Evolutionary conservation across 73 alveolate genomes (phyloP), one percentile per base, ranked within the genome.

Genomic region (Urostyla sp.): DNA sequence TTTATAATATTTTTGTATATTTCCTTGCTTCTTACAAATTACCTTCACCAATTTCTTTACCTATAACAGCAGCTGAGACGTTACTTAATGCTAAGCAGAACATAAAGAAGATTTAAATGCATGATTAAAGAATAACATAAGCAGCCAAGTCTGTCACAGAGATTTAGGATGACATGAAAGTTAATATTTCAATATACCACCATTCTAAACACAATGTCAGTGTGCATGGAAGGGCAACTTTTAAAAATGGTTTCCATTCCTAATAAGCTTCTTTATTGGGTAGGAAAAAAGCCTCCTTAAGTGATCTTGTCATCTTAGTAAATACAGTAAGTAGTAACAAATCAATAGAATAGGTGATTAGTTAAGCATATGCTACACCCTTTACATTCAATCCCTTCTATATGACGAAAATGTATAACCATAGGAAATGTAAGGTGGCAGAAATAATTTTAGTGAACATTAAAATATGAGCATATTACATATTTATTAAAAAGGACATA

Each of bases 151-250:
- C 77, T 0, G 18, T 45, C 67, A 52, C 78, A n/a, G 72, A 24
- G 35, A 84, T 32, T 43, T 23, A 58, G 44, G 81, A 55, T 11
- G 87, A 78, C 6, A 69, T 28, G 31, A 81, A 15, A 72, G 74
- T 45, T 21, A 34, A 21, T 11, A 81, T 16, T 31, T 72, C 86
- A 53, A 73, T 72, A 11, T 45, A 15, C 85, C 85, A 72, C 85
- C 79, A 72, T 24, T 81, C 91, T 5, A 81, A 49, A 67, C 80
- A 84, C 31, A 75, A 18, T 73, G 75, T 63, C 37, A 74, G 37
- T 72, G 57, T 11, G 11, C 78, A 53, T 0, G 86, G 88, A 24
- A 63, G n/a, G 16, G 83, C 72, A 30, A 84, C 15, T n/a, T 58
- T 58, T 21, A 75, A 21, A 51, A 57, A 74, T 18, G 35, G 34